These are phyloP conservation scores for Botryotinia calthae DNA, from an alignment of 2,329 filamentous ascomycete species.

Conservation along the genomic window DNA sequence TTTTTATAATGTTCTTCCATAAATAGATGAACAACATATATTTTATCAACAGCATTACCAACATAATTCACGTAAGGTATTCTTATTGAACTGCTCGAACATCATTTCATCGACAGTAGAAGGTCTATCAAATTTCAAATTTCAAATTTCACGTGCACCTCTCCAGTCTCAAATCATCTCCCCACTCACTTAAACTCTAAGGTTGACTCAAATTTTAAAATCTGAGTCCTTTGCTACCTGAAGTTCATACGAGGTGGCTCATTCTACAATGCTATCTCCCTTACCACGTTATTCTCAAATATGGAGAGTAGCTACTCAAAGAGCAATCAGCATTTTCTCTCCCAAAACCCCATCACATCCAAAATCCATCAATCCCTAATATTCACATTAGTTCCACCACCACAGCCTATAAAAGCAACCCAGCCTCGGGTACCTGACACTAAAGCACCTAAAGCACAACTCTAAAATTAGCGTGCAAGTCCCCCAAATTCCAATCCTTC, in stretches of 20 bases:
- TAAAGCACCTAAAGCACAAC: background rate
- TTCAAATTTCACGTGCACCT: background rate
- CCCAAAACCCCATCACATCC: background rate
- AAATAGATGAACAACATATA: background rate
- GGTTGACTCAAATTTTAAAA: background rate
- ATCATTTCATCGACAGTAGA: background rate
- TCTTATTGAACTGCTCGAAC: background rate
- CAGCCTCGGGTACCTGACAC: conserved; percentile 4
- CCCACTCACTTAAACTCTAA: background rate
- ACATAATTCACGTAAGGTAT: background rate
- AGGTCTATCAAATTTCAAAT: no score
- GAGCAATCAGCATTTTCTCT: no score
- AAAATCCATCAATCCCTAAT: background rate
- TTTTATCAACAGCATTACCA: background rate
- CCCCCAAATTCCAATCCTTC: background rate
- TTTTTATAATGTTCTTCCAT: background rate
- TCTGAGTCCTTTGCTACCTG: background rate
- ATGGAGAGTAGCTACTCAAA: background rate
- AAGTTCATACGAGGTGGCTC: background rate
- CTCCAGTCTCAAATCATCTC: background rate
- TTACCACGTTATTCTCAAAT: background rate
- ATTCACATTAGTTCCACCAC: background rate
- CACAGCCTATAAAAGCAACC: background rate
- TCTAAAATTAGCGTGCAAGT: conserved; percentile 5
- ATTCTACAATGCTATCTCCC: background rate